These are phyloP conservation scores for Yamadazyma triangularis DNA, from an alignment of 1,139 yeast species.

Conservation along the genomic window DNA sequence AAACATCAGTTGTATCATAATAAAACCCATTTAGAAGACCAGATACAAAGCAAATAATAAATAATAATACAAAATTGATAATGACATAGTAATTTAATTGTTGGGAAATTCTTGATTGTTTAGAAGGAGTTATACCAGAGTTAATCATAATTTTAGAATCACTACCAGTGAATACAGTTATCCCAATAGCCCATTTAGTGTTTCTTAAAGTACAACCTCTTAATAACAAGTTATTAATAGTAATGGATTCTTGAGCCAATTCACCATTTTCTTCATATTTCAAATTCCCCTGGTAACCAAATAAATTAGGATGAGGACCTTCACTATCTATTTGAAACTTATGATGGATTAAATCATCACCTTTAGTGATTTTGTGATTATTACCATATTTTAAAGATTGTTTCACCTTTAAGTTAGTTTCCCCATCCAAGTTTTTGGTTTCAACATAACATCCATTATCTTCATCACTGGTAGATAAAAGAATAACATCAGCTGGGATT, in stretches of 20 bases:
- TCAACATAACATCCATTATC: constrained; percentile 55
- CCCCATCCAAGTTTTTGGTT: constrained; percentile 60
- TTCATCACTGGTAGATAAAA: constrained; percentile 49
- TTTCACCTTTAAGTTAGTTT: constrained; percentile 54
- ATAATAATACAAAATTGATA: constrained; percentile 43
- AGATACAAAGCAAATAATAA: constrained; percentile 47
- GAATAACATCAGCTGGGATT: constrained; percentile 52
- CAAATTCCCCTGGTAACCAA: constrained; percentile 52
- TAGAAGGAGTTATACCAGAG: constrained; percentile 55
- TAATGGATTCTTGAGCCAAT: constrained; percentile 36
- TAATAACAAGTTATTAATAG: constrained; percentile 44
- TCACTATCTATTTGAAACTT: constrained; percentile 47
- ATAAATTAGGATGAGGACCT: constrained; percentile 53
- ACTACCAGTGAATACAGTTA: constrained; percentile 49
- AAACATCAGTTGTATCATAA: constrained; percentile 28
- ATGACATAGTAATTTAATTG: constrained; percentile 49
- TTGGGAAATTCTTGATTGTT: constrained; percentile 48
- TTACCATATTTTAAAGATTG: constrained; percentile 43
- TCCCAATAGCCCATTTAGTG: constrained; percentile 52
- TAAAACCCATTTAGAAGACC: constrained; percentile 51
- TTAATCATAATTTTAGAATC: constrained; percentile 57
- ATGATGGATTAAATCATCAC: constrained; percentile 40
- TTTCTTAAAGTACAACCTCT: constrained; percentile 53
- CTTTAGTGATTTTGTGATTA: constrained; percentile 28
- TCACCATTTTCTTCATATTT: constrained; percentile 24